Base-by-base conservation (phyloP, 2,329 filamentous ascomycete genomes). In the Fusarium chuoi region DNA sequence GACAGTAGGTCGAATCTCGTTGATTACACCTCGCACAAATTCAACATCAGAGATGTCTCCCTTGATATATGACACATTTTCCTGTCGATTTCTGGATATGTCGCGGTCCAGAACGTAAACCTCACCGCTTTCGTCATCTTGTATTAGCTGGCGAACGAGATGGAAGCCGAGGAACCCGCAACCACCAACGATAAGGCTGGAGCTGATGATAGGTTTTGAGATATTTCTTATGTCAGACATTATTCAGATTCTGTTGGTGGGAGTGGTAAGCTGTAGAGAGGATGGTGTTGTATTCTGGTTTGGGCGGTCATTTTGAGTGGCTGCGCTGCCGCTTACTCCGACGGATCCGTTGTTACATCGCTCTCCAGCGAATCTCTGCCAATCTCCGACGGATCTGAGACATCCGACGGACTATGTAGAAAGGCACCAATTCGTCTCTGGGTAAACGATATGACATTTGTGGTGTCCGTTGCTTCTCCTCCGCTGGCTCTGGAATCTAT, bases 151-250 rank as follows among this genome's bases (percentile, higher is more conserved):
- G 2, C 65, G 38, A 24, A 83, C 81, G 6, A 83, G 69, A 59
- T 81, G 75, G 41, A 76, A 80, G 5, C 81, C 81, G 2, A 83
- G 46, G 33, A 81, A 83, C 17, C 81, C 80, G 45, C 79, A 81
- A 38, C 81, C 81, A 60, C 81, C 81, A 4, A 78, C 73, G 13
- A 83, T 76, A 9, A 74, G 51, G 10, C 45, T 55, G 28, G 17
- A 28, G 5, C 35, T 30, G 22, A 71, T 24, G 3, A 56, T 20
- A 14, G 65, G 42, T 28, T n/a, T 13, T 5, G 54, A n/a, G 5
- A 7, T 20, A 6, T 24, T 17, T 15, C 28, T 49, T 49, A n/a
- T 38, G 7, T 41, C 18, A 8, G 30, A 7, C 67, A 70, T 68
- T n/a, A n/a, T 36, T 6, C 0, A 8, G 2, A 18, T 1, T 14